Conservation (phyloP, 106 monocot species). For the Phalaenopsis aphrodite region DNA sequence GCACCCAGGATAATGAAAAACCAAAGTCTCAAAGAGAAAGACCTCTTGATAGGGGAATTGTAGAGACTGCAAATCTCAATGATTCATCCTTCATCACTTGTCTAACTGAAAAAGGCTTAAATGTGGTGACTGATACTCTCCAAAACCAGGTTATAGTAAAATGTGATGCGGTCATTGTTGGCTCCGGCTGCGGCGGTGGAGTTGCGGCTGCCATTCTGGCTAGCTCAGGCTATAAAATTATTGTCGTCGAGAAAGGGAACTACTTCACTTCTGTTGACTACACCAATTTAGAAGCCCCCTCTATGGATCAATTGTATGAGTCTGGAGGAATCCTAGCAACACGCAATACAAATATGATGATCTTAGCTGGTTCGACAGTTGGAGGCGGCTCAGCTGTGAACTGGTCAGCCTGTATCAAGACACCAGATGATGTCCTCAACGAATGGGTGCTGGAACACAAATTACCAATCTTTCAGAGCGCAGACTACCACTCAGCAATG, state of each 20-base stretch:
- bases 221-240: conserved; percentile 50
- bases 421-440: conserved; percentile 39
- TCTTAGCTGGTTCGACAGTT: conserved; percentile 58
- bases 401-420: conserved; percentile 63
- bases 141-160: conserved; percentile 25
- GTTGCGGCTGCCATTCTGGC: conserved; percentile 82
- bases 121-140: conserved; percentile 16
- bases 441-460: conserved; percentile 57
- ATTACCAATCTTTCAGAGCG: conserved; percentile 32
- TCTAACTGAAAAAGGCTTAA: conserved; percentile 46
- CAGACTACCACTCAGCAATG: conserved; percentile 62
- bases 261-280: conserved; percentile 71
- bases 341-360: conserved; percentile 31
- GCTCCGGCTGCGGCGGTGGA: conserved; percentile 85
- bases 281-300: conserved; percentile 49
- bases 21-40: conserved; percentile 19
- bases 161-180: conserved; percentile 73
- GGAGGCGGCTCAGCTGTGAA: conserved; percentile 73
- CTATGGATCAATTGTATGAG: conserved; percentile 53
- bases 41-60: conserved; percentile 68
- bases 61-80: conserved; percentile 37
- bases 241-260: conserved; percentile 84
- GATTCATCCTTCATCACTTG: conserved; percentile 42
- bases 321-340: conserved; percentile 36
- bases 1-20: conserved; percentile 8